Percentiles rank a stretch among this genome's conserved stretches.
Conservation (phyloP, 2,329 filamentous ascomycete species). For the Talaromyces pinophilus region DNA sequence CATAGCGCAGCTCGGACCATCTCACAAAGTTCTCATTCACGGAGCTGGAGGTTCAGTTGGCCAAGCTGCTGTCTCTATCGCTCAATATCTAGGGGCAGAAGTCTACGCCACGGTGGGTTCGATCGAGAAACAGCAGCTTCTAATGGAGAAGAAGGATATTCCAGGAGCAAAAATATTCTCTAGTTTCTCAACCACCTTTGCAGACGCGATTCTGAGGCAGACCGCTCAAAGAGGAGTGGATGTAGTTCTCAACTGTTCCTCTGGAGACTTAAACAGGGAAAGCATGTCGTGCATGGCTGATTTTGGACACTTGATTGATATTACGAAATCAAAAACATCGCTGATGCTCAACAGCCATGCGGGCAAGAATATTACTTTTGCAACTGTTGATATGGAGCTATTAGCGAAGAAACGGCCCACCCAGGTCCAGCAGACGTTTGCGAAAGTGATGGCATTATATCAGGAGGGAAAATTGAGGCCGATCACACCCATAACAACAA, state of each 20-base stretch:
- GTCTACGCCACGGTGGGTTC: slow-evolving; percentile 25
- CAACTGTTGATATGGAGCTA: not conserved
- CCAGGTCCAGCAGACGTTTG: not conserved
- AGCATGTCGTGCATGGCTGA: not conserved
- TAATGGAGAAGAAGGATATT: not conserved
- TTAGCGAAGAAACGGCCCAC: not conserved
- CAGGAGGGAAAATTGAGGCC: not conserved
- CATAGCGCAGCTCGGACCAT: slow-evolving; percentile 27
- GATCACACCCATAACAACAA: not conserved
- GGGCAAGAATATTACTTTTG: not conserved
- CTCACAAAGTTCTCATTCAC: slow-evolving; percentile 29
- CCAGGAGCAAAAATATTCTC: not conserved
- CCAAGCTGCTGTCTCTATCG: slow-evolving; percentile 29
- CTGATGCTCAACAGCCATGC: not conserved
- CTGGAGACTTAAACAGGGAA: not conserved
- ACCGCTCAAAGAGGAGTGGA: not conserved
- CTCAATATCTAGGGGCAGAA: slow-evolving; percentile 26
- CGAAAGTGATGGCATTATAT: not conserved
- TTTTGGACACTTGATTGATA: not conserved
- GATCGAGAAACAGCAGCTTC: not conserved
- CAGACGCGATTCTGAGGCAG: not conserved
- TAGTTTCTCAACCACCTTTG: not conserved
- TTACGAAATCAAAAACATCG: not conserved
- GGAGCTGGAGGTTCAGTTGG: slow-evolving; percentile 25
- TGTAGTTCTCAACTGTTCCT: not conserved